Evolutionary conservation across 768 basidiomycete species (phyloP).

Genomic region (Harrya chromipes): DNA sequence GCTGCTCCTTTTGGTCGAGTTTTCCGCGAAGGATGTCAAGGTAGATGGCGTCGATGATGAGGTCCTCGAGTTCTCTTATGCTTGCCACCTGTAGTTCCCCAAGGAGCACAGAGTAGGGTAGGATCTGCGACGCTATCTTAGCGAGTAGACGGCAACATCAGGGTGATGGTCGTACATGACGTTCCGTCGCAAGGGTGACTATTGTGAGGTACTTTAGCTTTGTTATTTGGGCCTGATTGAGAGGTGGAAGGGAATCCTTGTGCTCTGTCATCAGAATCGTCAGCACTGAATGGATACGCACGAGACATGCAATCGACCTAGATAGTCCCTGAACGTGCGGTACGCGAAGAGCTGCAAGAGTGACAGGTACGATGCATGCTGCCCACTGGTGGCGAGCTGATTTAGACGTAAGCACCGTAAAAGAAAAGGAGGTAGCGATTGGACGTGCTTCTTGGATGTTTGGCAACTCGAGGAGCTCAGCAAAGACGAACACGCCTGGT

Average conservation of each 20-base stretch:
- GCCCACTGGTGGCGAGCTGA: conserved; percentile 67
- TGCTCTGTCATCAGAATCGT: conserved; percentile 45
- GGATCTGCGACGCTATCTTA: conserved; percentile 47
- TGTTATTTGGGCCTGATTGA: conserved; percentile 69
- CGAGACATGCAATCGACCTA: conserved; percentile 46
- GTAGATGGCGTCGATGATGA: conserved; percentile 97
- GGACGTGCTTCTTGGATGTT: conserved; percentile 78
- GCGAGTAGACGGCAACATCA: background rate
- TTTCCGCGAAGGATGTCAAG: conserved; percentile 85
- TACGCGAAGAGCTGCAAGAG: conserved; percentile 89
- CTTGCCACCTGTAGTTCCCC: conserved; percentile 68
- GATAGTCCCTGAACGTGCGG: conserved; percentile 81
- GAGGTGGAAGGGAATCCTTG: conserved; percentile 59
- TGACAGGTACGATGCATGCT: conserved; percentile 55
- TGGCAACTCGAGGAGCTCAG: conserved; percentile 78
- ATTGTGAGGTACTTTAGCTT: conserved; percentile 95
- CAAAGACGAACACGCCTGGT: conserved; percentile 89
- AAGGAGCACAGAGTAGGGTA: conserved; percentile 76
- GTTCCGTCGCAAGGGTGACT: conserved; percentile 74
- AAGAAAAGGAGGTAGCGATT: background rate
- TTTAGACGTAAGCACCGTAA: conserved; percentile 1
- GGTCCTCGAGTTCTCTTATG: conserved; percentile 89
- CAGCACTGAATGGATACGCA: background rate
- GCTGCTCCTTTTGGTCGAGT: conserved; percentile 88
- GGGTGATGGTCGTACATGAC: conserved; percentile 53